These are phyloP conservation scores for Annulohypoxylon nitens DNA, from an alignment of 495 filamentous ascomycete species.

Conservation along the genomic window DNA sequence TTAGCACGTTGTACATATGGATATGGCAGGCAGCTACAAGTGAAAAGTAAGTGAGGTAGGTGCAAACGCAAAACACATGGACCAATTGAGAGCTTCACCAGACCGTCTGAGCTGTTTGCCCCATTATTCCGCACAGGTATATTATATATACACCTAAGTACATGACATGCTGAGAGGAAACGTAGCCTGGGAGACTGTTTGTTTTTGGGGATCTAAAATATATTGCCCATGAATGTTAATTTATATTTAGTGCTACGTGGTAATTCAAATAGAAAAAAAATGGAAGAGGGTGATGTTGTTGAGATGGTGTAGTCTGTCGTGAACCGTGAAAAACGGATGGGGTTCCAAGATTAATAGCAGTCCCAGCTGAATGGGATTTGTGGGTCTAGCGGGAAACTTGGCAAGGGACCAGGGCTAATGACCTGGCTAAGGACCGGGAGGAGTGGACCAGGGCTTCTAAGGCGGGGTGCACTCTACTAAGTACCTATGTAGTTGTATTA, in stretches of 20 bases:
- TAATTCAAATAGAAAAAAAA: neutral
- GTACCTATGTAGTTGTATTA: neutral
- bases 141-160: neutral
- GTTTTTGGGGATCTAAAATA: too few species aligned
- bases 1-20: neutral
- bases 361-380: constrained; percentile 4
- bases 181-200: too few species aligned
- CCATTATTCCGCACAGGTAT: neutral
- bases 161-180: neutral
- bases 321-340: neutral
- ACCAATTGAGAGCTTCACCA: neutral
- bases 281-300: neutral
- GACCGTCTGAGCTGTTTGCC: neutral
- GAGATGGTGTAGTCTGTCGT: neutral
- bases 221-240: too few species aligned
- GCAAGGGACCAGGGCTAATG: neutral
- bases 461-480: too few species aligned
- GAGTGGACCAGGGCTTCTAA: too few species aligned
- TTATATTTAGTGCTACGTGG: neutral
- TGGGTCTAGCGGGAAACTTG: neutral
- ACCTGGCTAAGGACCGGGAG: too few species aligned
- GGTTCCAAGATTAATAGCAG: neutral
- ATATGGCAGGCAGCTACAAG: neutral
- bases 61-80: neutral
- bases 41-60: neutral